A percentile compares a stretch with the other conserved stretches of the same genome.
phyloP scores from a whole-genome alignment of 129 eudicot genomes.

The Pseudognaphalium luteoalbum region DNA sequence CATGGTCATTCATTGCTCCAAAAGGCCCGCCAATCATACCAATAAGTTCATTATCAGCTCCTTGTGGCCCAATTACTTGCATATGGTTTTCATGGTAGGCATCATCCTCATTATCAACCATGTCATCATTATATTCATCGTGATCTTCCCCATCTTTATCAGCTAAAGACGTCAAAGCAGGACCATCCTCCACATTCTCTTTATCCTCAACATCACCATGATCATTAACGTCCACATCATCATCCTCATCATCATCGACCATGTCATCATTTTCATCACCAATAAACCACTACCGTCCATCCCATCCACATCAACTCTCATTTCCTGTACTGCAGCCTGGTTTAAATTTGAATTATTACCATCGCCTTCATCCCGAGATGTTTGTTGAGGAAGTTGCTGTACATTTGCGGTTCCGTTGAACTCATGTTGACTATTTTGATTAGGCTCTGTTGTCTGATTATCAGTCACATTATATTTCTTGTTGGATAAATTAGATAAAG shows the following conservation, averaged over 20 bases:
- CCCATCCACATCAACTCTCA: not conserved
- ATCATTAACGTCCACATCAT: not conserved
- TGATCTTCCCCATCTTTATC: conserved; percentile 6
- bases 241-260: not conserved
- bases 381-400: not conserved
- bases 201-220: conserved; percentile 1
- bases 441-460: not conserved
- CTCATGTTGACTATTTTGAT: conserved; percentile 5
- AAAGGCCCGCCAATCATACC: not conserved
- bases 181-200: conserved; percentile 8
- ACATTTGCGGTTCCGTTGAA: not conserved
- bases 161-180: conserved; percentile 7
- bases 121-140: not conserved
- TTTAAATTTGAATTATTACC: not conserved
- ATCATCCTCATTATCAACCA: conserved; percentile 4
- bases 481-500: not conserved
- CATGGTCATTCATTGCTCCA: not conserved
- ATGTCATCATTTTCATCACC: conserved; percentile 13
- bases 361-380: not conserved
- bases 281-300: not conserved
- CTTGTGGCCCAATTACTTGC: not conserved
- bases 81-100: not conserved
- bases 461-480: not conserved
- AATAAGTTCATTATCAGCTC: not conserved
- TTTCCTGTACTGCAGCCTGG: not conserved